Percentiles rank a stretch among this genome's conserved stretches.
These are phyloP conservation scores for Lepiota venenata DNA, from an alignment of 768 basidiomycete genomes.

Conservation along the genomic window DNA sequence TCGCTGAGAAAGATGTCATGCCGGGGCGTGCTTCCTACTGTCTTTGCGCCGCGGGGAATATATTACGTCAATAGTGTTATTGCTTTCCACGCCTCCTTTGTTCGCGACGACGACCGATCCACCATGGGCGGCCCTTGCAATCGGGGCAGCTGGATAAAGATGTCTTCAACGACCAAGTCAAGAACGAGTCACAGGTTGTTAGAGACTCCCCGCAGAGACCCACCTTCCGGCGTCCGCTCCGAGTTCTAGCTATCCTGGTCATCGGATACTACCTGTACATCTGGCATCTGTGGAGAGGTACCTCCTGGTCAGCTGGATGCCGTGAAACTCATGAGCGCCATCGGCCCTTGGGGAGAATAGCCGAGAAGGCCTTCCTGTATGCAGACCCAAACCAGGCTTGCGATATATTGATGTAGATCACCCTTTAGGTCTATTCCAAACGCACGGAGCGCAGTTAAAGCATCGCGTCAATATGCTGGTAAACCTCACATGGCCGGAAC, in stretches of 20 bases:
- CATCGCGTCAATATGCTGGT: slow-evolving; percentile 56
- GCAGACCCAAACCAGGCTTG: neutral
- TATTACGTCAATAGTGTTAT: neutral
- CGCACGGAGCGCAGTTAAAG: slow-evolving; percentile 43
- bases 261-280: neutral
- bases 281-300: neutral
- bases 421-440: slow-evolving; percentile 3
- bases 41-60: neutral
- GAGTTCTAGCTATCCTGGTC: neutral
- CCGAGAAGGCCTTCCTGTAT: slow-evolving; percentile 4
- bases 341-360: neutral
- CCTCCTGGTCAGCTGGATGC: neutral
- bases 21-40: neutral
- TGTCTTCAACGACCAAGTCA: neutral
- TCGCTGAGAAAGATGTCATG: neutral
- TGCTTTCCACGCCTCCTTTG: slow-evolving; percentile 1
- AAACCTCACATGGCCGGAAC: slow-evolving; percentile 75
- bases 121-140: neutral
- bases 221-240: neutral
- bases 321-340: neutral
- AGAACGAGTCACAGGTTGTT: slow-evolving; percentile 4
- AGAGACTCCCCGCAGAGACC: neutral
- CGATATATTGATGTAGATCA: neutral
- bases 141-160: neutral
- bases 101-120: neutral